Base-by-base conservation (phyloP, 2,329 filamentous ascomycete genomes). In the Paraphoma chrysanthemicola region DNA sequence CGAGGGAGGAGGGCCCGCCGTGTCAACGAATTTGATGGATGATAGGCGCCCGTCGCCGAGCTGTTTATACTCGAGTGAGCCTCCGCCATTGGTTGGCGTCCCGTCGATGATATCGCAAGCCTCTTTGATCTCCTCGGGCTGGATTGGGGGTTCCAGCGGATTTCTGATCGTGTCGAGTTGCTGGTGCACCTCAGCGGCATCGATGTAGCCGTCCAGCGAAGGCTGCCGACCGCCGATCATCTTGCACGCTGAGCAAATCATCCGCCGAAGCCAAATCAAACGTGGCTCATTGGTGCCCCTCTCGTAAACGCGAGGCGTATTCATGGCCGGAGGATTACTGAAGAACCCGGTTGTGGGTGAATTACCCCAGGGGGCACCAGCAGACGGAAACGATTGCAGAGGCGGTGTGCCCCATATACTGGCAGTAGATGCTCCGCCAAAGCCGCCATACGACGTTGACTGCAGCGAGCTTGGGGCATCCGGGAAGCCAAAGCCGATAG, bases 61-160 rank as follows among this genome's bases (percentile, higher is more conserved):
- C 39, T 83, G 82, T 58, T 84, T 85, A 60, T 90, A 83, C 33
- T 90, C 87, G 70, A 99, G 96, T 28, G 85, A 89, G n/a, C 95
- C 95, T 44, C 94, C 94, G 44, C 95, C 95, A 68, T 98, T 73
- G 28, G 57, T 98, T 56, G 89, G 87, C 2, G 81, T 74, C 68
- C 90, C 96, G 54, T 95, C 95, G 73, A 97, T 92, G 0, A 94
- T 97, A 68, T 98, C 94, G 74, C 91, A 95, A 56, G 96, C 89
- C 54, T 91, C 88, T 39, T 94, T 83, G 66, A 98, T 83, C 68
- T 97, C 93, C 28, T 82, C 83, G 70, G 81, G 87, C 75, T 62
- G 82, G 75, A 81, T 86, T 67, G 80, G 72, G 28, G 82, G 77
- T 55, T 89, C 85, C 51, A 82, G 82, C n/a, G 84, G 78, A 33